These are phyloP conservation scores for Micromonas commoda DNA, from an alignment of 139 green algal genomes.

Conservation along the genomic window DNA sequence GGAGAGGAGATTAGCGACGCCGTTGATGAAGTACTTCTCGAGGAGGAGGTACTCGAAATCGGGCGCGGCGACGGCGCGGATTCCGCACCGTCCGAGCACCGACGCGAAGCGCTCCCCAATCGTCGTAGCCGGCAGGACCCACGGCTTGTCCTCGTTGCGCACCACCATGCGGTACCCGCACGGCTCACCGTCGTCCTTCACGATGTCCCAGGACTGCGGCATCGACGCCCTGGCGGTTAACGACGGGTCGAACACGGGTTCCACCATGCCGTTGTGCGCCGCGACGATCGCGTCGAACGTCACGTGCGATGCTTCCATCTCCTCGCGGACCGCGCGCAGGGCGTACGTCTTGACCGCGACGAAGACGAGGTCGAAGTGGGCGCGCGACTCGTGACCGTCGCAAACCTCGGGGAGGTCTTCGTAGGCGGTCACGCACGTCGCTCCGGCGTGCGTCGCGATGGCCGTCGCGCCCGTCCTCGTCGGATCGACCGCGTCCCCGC, in stretches of 20 bases:
- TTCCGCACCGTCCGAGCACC: slow-evolving; percentile 13
- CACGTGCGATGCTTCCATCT: slow-evolving; percentile 11
- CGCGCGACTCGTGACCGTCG: not conserved
- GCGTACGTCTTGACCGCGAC: slow-evolving; percentile 30
- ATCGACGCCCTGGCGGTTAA: slow-evolving; percentile 2
- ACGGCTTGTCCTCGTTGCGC: slow-evolving; percentile 32
- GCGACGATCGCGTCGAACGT: slow-evolving; percentile 1
- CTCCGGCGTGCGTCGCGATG: not conserved
- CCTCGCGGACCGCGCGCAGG: slow-evolving; percentile 9
- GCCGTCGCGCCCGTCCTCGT: not conserved
- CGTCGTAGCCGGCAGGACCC: slow-evolving; percentile 27
- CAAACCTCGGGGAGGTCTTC: not conserved
- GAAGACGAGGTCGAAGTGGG: slow-evolving; percentile 27
- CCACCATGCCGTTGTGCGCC: slow-evolving; percentile 30
- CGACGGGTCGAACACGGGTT: slow-evolving; percentile 13
- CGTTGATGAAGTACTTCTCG: slow-evolving; percentile 32
- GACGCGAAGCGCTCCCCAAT: not conserved
- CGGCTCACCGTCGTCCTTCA: not conserved
- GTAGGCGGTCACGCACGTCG: slow-evolving; percentile 1
- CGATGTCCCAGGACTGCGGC: slow-evolving; percentile 23
- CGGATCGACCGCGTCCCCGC: not conserved
- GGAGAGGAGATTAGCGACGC: slow-evolving; percentile 29
- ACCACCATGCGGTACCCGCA: slow-evolving; percentile 13
- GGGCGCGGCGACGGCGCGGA: not conserved
- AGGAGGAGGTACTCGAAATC: slow-evolving; percentile 30